Evolutionary conservation across 148 eudicot genomes (phyloP), one percentile per base, ranked within the genome.

Genomic region (Rhododendron henanense): DNA sequence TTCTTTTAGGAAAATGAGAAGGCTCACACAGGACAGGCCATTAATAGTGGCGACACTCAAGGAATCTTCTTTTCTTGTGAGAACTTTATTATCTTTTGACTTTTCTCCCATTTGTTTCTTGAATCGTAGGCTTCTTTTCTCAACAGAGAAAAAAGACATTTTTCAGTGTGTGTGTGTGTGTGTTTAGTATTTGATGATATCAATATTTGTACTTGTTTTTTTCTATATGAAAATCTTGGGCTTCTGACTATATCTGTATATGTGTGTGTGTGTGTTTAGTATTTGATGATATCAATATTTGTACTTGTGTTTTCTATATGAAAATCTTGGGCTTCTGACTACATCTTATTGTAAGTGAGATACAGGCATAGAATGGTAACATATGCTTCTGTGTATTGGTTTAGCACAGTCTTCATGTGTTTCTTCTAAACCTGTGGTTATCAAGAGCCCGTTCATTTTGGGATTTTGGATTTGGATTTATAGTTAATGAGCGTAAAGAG

Each of bases 11-110:
- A 93, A 92, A 90, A 87, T 94, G 94, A 95, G 92, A 92, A 94
- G 87, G 89, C 95, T 96, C 77, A 89, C 95, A 10, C 90, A 87
- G 81, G 97, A 94, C 82, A 86, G 45, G 48, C 88, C 97, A 41
- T 41, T 92, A 10, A 89, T 96, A 50, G 92, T 89, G 83, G 94
- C 90, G 82, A 94, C 99, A 19, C 93, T 96, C 23, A 90, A 87
- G 90, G 92, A 94, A 41, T 96, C 99, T 91, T 88, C 95, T 74
- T 88, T 86, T 78, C 97, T 96, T 90, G 99, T 96, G 90, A 93
- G 95, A 81, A 71, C 39, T 83, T 48, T 82, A 76, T 8, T 13
- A 84, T 63, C 37, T 83, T 6, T 1, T 19, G 10, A 69, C 16
- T 18, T 51, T 61, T 3, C n/a, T 81, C 31, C 74, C 41, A 53